phyloP scores from a whole-genome alignment of 2,329 filamentous ascomycete genomes.

The Verticillium klebahnii region DNA sequence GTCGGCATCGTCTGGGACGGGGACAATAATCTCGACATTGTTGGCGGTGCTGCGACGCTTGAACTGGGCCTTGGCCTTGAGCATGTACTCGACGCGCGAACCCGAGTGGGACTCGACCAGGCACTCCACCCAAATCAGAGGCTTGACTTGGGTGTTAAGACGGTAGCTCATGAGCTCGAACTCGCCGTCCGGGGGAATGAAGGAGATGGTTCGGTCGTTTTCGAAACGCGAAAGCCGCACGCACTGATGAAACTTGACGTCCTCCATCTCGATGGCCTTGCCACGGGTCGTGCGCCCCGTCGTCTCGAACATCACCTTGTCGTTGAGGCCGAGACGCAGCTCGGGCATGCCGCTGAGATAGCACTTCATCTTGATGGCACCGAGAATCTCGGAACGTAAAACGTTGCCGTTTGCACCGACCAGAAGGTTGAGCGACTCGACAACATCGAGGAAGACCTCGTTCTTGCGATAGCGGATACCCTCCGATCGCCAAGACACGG shows the following conservation, averaged over 20 bases:
- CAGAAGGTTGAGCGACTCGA: slow-evolving; percentile 93
- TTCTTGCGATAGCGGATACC: slow-evolving; percentile 98
- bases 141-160: slow-evolving; percentile 97
- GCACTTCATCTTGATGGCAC: slow-evolving; percentile 99
- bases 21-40: slow-evolving; percentile 97
- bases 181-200: slow-evolving; percentile 96
- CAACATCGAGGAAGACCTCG: slow-evolving; percentile 96
- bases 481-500: slow-evolving; percentile 96
- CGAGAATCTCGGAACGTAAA: slow-evolving; percentile 90
- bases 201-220: slow-evolving; percentile 97
- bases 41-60: slow-evolving; percentile 97
- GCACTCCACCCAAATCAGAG: slow-evolving; percentile 97
- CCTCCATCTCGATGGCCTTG: slow-evolving; percentile 99
- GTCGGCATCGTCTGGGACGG: slow-evolving; percentile 95
- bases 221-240: slow-evolving; percentile 94
- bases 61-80: slow-evolving; percentile 97
- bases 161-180: slow-evolving; percentile 99
- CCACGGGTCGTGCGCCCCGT: slow-evolving; percentile 90
- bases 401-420: slow-evolving; percentile 95
- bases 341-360: slow-evolving; percentile 98
- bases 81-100: slow-evolving; percentile 96
- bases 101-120: slow-evolving; percentile 95
- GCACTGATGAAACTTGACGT: slow-evolving; percentile 99
- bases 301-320: slow-evolving; percentile 99
- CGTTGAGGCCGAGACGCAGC: slow-evolving; percentile 87